Evolutionary conservation across 768 basidiomycete genomes (phyloP).

Genomic region (Podaxis rugospora): DNA sequence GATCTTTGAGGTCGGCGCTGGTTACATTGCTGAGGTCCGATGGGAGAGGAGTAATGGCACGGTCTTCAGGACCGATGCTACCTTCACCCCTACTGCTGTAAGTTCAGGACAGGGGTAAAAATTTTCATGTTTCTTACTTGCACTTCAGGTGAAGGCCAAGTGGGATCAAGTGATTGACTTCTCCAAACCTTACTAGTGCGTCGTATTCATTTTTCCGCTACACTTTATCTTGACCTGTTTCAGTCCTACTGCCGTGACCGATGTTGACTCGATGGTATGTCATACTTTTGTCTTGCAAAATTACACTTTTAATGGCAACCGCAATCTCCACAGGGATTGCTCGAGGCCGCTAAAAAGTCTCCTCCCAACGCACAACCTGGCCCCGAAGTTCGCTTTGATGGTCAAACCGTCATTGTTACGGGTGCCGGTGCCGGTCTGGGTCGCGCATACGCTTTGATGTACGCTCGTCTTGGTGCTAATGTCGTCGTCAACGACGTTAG

Average conservation of each 20-base stretch:
- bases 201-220: conserved; percentile 1
- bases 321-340: conserved; percentile 37
- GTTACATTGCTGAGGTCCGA: conserved; percentile 85
- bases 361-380: conserved; percentile 67
- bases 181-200: conserved; percentile 63
- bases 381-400: conserved; percentile 74
- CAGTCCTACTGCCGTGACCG: conserved; percentile 64
- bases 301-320: background rate
- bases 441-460: conserved; percentile 89
- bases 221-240: conserved; percentile 13
- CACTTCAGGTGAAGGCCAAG: conserved; percentile 65
- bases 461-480: conserved; percentile 88
- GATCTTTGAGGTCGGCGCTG: conserved; percentile 91
- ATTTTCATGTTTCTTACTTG: background rate
- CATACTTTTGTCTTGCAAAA: background rate
- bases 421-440: conserved; percentile 95
- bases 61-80: conserved; percentile 84
- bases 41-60: conserved; percentile 90
- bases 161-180: conserved; percentile 86
- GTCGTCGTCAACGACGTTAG: conserved; percentile 95
- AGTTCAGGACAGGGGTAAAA: conserved; percentile 14
- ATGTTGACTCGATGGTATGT: conserved; percentile 55
- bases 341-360: conserved; percentile 59
- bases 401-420: conserved; percentile 90
- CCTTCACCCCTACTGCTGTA: conserved; percentile 93